Base-by-base conservation (phyloP, 2,329 filamentous ascomycete species). In the Colletotrichum limetticola region DNA sequence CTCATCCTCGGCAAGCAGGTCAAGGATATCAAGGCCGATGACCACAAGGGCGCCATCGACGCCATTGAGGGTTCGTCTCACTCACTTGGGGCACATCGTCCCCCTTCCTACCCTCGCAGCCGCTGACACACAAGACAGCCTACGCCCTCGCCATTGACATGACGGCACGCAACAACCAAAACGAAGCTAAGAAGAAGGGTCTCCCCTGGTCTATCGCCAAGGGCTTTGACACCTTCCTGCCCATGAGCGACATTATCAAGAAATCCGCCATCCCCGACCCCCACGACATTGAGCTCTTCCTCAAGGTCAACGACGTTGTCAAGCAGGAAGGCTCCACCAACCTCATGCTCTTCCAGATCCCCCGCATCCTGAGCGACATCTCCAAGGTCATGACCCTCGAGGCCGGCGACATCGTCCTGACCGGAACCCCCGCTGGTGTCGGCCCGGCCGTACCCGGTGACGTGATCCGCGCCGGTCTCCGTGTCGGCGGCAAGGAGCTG, bases 211-310 rank as follows among this genome's bases (percentile, higher is more conserved):
- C 92, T 79, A 98, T 98, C 76, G 93, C 94, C 77, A 99, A 99
- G 87, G 97, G 97, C 59, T 99, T 98, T 82, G 97, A 99, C 83
- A 98, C 97, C 3, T 99, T 99, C 86, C 88, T 97, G 64, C 97
- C 97, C 71, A 89, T 99, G 79, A 94, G 93, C 82, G 87, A 92
- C 75, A 87, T 94, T 68, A 97, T 99, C 78, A 87, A 91, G 77
- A 97, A 97, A 86, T 87, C 90, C 46, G 88, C 89, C 76, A 95
- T 99, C 77, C 90, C 93, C 14, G 91, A 98, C 84, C 97, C 97
- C 37, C 95, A 98, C 82, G 91, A 96, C 78, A 92, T 94, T 22
- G 93, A 97, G 84, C 86, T 99, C 74, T 97, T 93, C 83, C 89
- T 99, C 70, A 92, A 89, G 65, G 94, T 99, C 79, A 97, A 98